Evolutionary conservation across 495 filamentous ascomycete genomes (phyloP).

Genomic region (Cudoniella acicularis): DNA sequence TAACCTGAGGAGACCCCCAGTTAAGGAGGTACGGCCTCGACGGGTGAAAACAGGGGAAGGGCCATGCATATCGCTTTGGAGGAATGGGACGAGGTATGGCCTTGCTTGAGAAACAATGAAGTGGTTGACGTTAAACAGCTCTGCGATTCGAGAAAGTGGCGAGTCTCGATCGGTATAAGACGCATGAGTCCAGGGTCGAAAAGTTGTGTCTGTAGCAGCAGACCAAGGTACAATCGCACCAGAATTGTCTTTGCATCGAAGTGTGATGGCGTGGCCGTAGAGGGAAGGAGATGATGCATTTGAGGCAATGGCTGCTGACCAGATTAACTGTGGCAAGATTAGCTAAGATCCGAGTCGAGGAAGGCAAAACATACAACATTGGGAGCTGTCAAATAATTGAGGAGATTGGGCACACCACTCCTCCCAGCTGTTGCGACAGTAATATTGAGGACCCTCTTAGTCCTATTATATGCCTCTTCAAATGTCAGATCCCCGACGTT

Average conservation of each 20-base stretch:
- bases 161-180: slow-evolving; percentile 72
- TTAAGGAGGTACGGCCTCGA: slow-evolving; percentile 51
- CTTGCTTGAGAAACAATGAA: slow-evolving; percentile 78
- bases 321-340: slow-evolving; percentile 59
- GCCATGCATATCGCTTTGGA: slow-evolving; percentile 76
- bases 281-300: slow-evolving; percentile 71
- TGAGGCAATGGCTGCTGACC: slow-evolving; percentile 90
- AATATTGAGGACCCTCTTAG: slow-evolving; percentile 88
- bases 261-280: slow-evolving; percentile 57
- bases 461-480: slow-evolving; percentile 85
- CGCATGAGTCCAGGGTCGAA: slow-evolving; percentile 64
- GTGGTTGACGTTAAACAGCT: slow-evolving; percentile 93
- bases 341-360: not conserved
- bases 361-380: slow-evolving; percentile 67
- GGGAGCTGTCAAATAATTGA: slow-evolving; percentile 92
- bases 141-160: slow-evolving; percentile 76
- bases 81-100: slow-evolving; percentile 80
- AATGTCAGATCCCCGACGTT: slow-evolving; percentile 92
- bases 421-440: slow-evolving; percentile 73
- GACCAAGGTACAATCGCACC: slow-evolving; percentile 81
- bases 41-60: slow-evolving; percentile 58
- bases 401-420: slow-evolving; percentile 74
- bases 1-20: slow-evolving; percentile 63
- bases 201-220: slow-evolving; percentile 59
- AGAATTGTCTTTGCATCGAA: slow-evolving; percentile 78